Conservation (phyloP, 2,329 filamentous ascomycete genomes). For the Aspergillus novofumigatus region DNA sequence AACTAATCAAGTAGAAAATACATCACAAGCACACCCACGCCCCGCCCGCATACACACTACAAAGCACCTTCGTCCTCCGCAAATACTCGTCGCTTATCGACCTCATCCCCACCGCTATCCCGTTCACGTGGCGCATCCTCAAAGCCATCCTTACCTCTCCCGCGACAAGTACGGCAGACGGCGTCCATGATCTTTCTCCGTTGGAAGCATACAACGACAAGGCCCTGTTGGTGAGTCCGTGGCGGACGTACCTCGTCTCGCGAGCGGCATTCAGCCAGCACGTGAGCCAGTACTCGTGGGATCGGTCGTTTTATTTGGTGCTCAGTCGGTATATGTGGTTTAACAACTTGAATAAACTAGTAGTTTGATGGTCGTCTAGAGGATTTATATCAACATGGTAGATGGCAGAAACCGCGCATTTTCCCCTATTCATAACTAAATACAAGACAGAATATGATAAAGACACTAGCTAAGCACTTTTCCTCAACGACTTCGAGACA, state of each 20-base stretch:
- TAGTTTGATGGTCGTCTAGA: neutral
- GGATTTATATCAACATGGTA: neutral
- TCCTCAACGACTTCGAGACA: neutral
- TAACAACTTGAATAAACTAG: constrained; percentile 23
- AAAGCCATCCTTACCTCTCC: constrained; percentile 13
- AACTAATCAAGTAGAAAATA: constrained; percentile 1
- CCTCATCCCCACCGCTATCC: constrained; percentile 35
- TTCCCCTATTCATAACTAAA: too few species aligned
- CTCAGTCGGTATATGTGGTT: constrained; percentile 42
- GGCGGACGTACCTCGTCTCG: constrained; percentile 33
- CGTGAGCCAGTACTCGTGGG: constrained; percentile 40
- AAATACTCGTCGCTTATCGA: constrained; percentile 40
- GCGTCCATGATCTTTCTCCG: neutral
- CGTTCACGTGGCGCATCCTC: constrained; percentile 25
- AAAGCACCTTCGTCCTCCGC: constrained; percentile 32
- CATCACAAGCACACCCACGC: constrained; percentile 28
- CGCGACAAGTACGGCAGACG: neutral
- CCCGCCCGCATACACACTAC: constrained; percentile 34
- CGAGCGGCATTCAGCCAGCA: constrained; percentile 38
- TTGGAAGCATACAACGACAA: constrained; percentile 18
- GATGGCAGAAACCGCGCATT: too few species aligned
- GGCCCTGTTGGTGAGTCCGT: constrained; percentile 36
- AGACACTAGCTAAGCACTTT: neutral
- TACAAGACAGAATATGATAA: neutral
- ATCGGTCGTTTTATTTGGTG: constrained; percentile 38